phyloP scores from a whole-genome alignment of 257 asterid genomes.

The Solanum okadae region DNA sequence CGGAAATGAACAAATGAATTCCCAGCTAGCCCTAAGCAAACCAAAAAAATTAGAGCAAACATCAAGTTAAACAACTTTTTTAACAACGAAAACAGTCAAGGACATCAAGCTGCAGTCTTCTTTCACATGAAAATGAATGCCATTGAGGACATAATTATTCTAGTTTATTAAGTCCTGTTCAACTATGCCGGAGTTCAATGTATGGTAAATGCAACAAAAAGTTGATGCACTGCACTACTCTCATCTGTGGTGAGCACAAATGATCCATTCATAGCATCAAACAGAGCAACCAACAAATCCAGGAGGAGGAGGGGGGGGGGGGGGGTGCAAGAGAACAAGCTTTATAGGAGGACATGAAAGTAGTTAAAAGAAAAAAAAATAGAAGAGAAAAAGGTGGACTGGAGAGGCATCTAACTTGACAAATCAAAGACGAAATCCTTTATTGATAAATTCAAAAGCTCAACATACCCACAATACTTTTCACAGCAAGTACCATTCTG shows the following conservation, averaged over 20 bases:
- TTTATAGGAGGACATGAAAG: background rate
- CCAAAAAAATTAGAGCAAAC: background rate
- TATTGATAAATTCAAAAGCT: background rate
- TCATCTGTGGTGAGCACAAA: background rate
- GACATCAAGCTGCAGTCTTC: background rate
- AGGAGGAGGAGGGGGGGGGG: background rate
- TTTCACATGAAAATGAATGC: background rate
- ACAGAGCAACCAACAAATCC: background rate
- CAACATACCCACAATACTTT: conserved; percentile 82
- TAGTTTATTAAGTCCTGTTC: background rate
- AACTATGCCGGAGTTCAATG: background rate
- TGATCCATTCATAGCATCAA: background rate
- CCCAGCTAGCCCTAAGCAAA: background rate
- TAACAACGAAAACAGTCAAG: background rate
- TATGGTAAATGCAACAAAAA: background rate
- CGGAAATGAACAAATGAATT: background rate
- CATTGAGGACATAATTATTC: background rate
- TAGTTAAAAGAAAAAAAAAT: background rate
- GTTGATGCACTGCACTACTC: background rate
- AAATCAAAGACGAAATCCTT: background rate
- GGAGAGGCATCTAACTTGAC: background rate
- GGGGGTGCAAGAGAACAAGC: background rate
- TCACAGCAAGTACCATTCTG: conserved; percentile 71
- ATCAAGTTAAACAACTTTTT: background rate
- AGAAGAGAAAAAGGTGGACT: background rate